phyloP scores from a whole-genome alignment of 495 filamentous ascomycete genomes.

The Pseudomonodictys pantanalensis region DNA sequence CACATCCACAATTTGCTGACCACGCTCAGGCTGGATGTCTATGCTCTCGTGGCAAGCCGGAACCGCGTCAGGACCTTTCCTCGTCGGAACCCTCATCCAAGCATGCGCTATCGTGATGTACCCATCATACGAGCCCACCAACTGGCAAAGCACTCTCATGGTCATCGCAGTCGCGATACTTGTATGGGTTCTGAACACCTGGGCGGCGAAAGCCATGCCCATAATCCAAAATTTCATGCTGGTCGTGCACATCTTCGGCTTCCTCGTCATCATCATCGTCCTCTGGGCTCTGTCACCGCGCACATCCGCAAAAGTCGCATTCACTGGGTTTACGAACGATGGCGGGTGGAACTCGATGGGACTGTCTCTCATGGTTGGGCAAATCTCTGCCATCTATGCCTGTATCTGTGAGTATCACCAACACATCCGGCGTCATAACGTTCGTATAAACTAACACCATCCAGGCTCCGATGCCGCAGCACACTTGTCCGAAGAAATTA shows the following conservation, averaged over 20 bases:
- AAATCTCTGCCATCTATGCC: constrained; percentile 51
- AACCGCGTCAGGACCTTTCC: constrained; percentile 53
- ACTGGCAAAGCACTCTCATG: constrained; percentile 62
- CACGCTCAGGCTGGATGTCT: constrained; percentile 51
- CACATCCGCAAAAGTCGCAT: constrained; percentile 43
- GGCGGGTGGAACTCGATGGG: constrained; percentile 56
- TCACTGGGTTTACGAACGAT: constrained; percentile 49
- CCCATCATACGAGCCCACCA: constrained; percentile 47
- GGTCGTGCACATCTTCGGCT: constrained; percentile 58
- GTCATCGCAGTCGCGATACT: constrained; percentile 41
- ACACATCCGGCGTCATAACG: background rate
- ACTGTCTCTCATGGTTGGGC: constrained; percentile 54
- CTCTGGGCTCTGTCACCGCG: constrained; percentile 54
- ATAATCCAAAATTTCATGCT: constrained; percentile 57
- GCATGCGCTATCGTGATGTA: constrained; percentile 56
- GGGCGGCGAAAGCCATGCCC: constrained; percentile 52
- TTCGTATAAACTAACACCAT: background rate
- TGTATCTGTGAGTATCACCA: constrained; percentile 32
- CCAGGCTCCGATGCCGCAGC: constrained; percentile 36
- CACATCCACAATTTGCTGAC: background rate
- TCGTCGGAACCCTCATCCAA: constrained; percentile 59
- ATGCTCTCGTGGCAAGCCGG: constrained; percentile 60
- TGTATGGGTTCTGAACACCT: constrained; percentile 50
- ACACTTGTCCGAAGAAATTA: constrained; percentile 42
- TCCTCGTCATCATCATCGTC: constrained; percentile 61